phyloP scores from a whole-genome alignment of 2,329 filamentous ascomycete genomes.

The Calonectria honghensis region DNA sequence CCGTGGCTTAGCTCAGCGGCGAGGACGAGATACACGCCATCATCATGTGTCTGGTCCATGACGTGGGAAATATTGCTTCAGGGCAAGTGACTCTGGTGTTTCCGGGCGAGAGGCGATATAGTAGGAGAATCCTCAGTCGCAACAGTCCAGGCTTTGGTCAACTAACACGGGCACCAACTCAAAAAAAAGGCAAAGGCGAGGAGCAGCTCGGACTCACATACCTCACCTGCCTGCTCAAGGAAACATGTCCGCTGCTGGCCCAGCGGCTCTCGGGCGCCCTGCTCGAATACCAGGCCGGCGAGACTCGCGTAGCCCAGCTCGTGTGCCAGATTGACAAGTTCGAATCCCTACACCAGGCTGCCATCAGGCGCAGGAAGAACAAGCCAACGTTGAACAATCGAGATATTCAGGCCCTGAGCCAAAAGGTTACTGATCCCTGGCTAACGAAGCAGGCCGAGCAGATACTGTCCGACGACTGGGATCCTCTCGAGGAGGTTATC shows the following conservation, averaged over 20 bases:
- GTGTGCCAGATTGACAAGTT: constrained; percentile 37
- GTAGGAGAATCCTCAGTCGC: not conserved
- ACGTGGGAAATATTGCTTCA: constrained; percentile 38
- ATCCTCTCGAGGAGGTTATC: constrained; percentile 27
- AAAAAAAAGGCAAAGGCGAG: constrained; percentile 33
- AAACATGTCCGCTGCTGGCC: constrained; percentile 32
- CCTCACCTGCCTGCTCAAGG: constrained; percentile 36
- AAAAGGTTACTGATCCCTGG: constrained; percentile 37
- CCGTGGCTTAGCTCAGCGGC: constrained; percentile 20
- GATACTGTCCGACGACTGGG: constrained; percentile 40
- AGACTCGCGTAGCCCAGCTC: constrained; percentile 37
- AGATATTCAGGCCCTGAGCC: constrained; percentile 22
- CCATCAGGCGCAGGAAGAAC: constrained; percentile 28
- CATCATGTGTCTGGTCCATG: constrained; percentile 39
- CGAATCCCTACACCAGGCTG: constrained; percentile 38
- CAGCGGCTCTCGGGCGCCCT: constrained; percentile 32
- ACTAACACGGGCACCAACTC: not conserved
- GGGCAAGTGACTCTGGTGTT: constrained; percentile 35
- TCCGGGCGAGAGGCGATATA: constrained; percentile 9
- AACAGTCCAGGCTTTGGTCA: not conserved
- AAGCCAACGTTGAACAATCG: not conserved
- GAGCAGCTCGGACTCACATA: constrained; percentile 40
- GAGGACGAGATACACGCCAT: constrained; percentile 38
- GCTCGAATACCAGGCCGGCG: constrained; percentile 36
- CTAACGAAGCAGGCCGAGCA: constrained; percentile 34